These are phyloP conservation scores for Paraphaeosphaeria minitans DNA, from an alignment of 2,329 filamentous ascomycete species.

Conservation along the genomic window DNA sequence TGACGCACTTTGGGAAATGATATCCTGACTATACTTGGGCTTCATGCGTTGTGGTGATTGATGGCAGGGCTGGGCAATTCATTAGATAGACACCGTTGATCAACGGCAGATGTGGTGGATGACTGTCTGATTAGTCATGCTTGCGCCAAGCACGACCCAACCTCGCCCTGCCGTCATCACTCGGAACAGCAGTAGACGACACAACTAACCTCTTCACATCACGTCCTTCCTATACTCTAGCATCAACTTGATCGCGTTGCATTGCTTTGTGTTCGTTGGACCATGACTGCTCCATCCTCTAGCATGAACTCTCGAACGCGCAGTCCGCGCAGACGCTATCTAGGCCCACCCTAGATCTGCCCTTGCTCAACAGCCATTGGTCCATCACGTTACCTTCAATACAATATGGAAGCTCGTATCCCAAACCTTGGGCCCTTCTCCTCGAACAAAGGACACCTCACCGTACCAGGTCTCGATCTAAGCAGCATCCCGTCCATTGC, in stretches of 20 bases:
- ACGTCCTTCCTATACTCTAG: background rate
- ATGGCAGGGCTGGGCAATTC: background rate
- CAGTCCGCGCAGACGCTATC: slow-evolving; percentile 26
- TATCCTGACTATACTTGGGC: slow-evolving; percentile 6
- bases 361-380: slow-evolving; percentile 37
- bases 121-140: background rate
- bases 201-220: background rate
- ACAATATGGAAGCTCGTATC: slow-evolving; percentile 28
- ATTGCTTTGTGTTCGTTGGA: slow-evolving; percentile 7
- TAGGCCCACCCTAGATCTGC: slow-evolving; percentile 32
- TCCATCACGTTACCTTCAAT: slow-evolving; percentile 26
- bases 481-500: slow-evolving; percentile 67
- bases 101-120: no score
- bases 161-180: slow-evolving; percentile 15
- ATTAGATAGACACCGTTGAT: no score
- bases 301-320: slow-evolving; percentile 15
- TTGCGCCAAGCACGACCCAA: background rate
- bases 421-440: slow-evolving; percentile 24
- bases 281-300: slow-evolving; percentile 25
- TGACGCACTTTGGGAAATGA: slow-evolving; percentile 8
- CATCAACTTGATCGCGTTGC: background rate
- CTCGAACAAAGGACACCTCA: slow-evolving; percentile 21
- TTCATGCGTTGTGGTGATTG: slow-evolving; percentile 1
- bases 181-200: background rate
- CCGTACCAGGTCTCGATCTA: slow-evolving; percentile 43